These are phyloP conservation scores for Trichoderma asperelloides DNA, from an alignment of 495 filamentous ascomycete species.

Conservation along the genomic window DNA sequence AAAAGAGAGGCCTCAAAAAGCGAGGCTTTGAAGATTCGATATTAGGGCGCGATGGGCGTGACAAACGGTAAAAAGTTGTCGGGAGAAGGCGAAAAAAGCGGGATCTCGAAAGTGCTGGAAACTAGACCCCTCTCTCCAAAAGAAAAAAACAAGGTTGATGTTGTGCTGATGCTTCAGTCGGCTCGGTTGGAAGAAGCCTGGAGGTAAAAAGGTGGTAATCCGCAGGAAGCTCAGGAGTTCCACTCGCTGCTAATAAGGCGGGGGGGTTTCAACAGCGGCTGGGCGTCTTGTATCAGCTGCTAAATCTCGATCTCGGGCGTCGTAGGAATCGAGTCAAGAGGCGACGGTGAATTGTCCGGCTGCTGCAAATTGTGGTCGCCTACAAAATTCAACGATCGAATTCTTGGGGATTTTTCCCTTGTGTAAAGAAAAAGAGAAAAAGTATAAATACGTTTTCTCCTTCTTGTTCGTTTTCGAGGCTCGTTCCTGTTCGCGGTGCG, in stretches of 20 bases:
- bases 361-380: no score
- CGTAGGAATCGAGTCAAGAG: no score
- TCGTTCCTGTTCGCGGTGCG: background rate
- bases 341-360: no score
- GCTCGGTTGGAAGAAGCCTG: slow-evolving; percentile 3
- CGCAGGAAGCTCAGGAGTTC: background rate
- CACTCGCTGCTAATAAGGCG: background rate
- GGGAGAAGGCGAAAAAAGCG: no score
- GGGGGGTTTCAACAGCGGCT: slow-evolving; percentile 1
- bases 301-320: background rate
- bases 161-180: slow-evolving; percentile 5
- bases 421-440: no score
- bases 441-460: no score
- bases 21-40: slow-evolving; percentile 6
- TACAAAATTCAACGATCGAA: no score
- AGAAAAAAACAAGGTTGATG: slow-evolving; percentile 12
- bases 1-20: background rate
- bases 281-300: background rate
- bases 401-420: no score
- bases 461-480: no score
- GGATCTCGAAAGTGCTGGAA: slow-evolving; percentile 11
- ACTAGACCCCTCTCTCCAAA: slow-evolving; percentile 1
- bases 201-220: background rate
- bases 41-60: background rate
- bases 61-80: background rate